Evolutionary conservation across 805 yeast genomes (phyloP).

Genomic region (Candida boleticola): DNA sequence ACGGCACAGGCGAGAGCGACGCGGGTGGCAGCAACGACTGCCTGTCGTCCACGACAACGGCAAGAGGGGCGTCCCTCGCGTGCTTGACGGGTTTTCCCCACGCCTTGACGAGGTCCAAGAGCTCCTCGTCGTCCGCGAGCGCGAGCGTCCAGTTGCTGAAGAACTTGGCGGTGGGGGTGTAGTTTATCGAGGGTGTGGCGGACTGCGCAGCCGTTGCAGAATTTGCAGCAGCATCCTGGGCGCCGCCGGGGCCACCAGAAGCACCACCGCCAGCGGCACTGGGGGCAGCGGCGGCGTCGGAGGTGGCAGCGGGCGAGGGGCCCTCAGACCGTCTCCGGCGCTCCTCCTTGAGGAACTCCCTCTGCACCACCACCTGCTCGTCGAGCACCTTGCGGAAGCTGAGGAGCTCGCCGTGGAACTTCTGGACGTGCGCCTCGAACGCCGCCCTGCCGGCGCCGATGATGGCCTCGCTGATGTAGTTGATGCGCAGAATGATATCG

Average conservation of each 20-base stretch:
- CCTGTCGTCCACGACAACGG: background rate
- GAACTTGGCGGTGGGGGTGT: slow-evolving; percentile 12
- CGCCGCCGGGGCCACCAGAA: background rate
- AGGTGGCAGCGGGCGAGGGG: background rate
- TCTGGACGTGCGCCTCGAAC: slow-evolving; percentile 22
- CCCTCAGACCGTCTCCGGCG: too few relatives aligned
- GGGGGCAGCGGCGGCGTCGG: background rate
- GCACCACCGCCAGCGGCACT: background rate
- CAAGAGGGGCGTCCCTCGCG: background rate
- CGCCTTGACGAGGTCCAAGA: slow-evolving; percentile 9
- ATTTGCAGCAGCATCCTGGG: background rate
- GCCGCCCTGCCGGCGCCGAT: slow-evolving; percentile 21
- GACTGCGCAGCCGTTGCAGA: slow-evolving; percentile 6
- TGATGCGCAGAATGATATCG: slow-evolving; percentile 26
- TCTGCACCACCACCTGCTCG: slow-evolving; percentile 16
- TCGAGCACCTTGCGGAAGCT: slow-evolving; percentile 23
- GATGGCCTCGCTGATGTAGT: slow-evolving; percentile 30
- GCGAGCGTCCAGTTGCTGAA: slow-evolving; percentile 13
- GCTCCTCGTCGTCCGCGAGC: slow-evolving; percentile 11
- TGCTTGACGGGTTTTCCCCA: slow-evolving; percentile 22
- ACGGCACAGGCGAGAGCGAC: too few relatives aligned
- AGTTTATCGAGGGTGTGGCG: slow-evolving; percentile 9
- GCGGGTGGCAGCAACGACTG: background rate
- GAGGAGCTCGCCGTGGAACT: slow-evolving; percentile 21
- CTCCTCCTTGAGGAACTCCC: slow-evolving; percentile 4